Base-by-base conservation (phyloP, 495 filamentous ascomycete genomes). In the Pyrenula aspistea region DNA sequence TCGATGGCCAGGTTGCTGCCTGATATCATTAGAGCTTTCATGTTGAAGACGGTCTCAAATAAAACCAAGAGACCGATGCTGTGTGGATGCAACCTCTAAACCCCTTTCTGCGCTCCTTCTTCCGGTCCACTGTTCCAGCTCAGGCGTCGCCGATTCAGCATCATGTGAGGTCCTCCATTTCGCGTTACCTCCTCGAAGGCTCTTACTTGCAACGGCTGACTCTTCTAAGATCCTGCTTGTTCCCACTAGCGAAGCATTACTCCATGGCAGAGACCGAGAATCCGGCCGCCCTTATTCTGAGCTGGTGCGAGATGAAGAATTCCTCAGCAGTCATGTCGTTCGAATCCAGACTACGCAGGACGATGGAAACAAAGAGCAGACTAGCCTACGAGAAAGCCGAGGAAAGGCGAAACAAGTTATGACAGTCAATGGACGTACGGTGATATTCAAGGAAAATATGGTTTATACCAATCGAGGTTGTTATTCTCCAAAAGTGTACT, bases 41-140 rank as follows among this genome's bases (percentile, higher is more conserved):
- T 42, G 4, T 4, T 15, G 31, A 42, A 15, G 8, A 8, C 31
- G 31, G 8, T 42, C 15, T 15, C 31, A 8, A 42, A 15, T 15
- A 42, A 4, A 42, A 15, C 31, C 15, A 15, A 42, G 15, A 4
- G 8, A 42, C 31, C 31, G 15, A 42, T 42, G 31, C 64, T 71
- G 72, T 71, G 75, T 89, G 92, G 88, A 96, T 97, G 92, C 92
- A 91, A 84, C 89, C 93, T 75, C 83, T 97, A 85, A 99, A 97
- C 73, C 93, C 94, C 67, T 96, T 95, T 72, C 81, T 99, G 67
- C 84, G 88, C 77, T 88, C 94, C 76, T 96, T 97, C 86, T 95
- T 96, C 80, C 88, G 89, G 76, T 96, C 89, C 79, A 81, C 88
- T 68, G 80, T 96, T 63, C 90, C 89, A 56, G 75, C 87, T 67